phyloP scores from a whole-genome alignment of 2,329 filamentous ascomycete genomes.

The Herpotrichia juniperi region DNA sequence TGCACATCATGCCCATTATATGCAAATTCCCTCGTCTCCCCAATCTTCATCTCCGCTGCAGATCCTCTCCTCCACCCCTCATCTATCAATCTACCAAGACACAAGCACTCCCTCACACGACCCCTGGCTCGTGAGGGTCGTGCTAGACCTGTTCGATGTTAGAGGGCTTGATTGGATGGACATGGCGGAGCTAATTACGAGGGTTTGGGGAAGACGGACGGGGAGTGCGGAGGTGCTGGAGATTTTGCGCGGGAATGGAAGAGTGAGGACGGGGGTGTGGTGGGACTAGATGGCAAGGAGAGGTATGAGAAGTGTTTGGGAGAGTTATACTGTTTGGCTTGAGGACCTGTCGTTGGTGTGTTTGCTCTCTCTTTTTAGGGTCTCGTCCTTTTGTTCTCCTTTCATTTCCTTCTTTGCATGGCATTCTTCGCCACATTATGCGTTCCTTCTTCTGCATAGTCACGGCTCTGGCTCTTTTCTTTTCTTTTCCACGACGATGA shows the following conservation, averaged over 20 bases:
- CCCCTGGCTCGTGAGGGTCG: slow-evolving; percentile 44
- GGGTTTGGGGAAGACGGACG: slow-evolving; percentile 41
- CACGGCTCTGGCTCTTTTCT: not conserved
- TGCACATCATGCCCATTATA: too few relatives aligned
- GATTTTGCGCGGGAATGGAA: slow-evolving; percentile 44
- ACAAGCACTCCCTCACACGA: slow-evolving; percentile 33
- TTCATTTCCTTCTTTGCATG: too few relatives aligned
- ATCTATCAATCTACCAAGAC: slow-evolving; percentile 38
- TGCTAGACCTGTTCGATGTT: slow-evolving; percentile 44
- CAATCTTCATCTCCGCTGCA: not conserved
- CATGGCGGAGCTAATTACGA: slow-evolving; percentile 42
- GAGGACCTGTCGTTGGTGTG: not conserved
- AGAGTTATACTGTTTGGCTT: not conserved
- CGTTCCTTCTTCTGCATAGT: not conserved
- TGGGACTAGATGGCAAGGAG: slow-evolving; percentile 37
- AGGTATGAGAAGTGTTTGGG: not conserved
- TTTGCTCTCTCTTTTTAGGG: too few relatives aligned
- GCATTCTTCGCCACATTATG: not conserved
- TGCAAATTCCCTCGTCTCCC: slow-evolving; percentile 3
- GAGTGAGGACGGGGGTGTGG: slow-evolving; percentile 35
- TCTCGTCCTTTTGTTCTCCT: too few relatives aligned
- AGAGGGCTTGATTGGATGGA: slow-evolving; percentile 43
- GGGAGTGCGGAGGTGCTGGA: slow-evolving; percentile 42
- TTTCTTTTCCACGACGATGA: not conserved
- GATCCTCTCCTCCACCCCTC: slow-evolving; percentile 17